Evolutionary conservation across 805 yeast species (phyloP).

Genomic region (Zygotorulaspora danielsina): DNA sequence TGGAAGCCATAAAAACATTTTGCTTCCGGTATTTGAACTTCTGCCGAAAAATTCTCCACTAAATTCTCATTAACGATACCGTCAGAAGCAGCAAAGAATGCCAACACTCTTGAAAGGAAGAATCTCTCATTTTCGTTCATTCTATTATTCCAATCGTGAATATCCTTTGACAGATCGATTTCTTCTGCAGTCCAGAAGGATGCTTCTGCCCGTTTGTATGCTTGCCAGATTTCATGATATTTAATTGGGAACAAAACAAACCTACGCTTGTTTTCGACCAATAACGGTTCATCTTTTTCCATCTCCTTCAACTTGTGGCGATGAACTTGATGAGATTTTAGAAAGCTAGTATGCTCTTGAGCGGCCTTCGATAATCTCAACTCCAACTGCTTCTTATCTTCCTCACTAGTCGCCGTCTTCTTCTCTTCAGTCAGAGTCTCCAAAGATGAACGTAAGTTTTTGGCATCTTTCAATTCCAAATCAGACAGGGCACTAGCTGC

Average conservation of each 20-base stretch:
- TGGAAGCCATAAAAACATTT: slow-evolving; percentile 99
- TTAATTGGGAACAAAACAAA: slow-evolving; percentile 94
- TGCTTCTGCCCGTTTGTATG: slow-evolving; percentile 98
- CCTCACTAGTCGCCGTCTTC: slow-evolving; percentile 18
- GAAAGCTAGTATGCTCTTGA: slow-evolving; percentile 49
- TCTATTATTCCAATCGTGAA: slow-evolving; percentile 85
- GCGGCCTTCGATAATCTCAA: slow-evolving; percentile 35
- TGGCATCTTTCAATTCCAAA: slow-evolving; percentile 46
- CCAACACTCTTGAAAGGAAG: slow-evolving; percentile 88
- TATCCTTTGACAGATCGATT: slow-evolving; percentile 89
- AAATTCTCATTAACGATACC: slow-evolving; percentile 97
- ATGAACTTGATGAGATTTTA: slow-evolving; percentile 59
- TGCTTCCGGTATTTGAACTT: slow-evolving; percentile 96
- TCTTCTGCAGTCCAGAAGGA: slow-evolving; percentile 99
- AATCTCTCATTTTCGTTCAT: slow-evolving; percentile 88
- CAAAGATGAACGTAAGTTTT: slow-evolving; percentile 41
- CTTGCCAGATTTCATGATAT: slow-evolving; percentile 97
- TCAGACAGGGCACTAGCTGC: slow-evolving; percentile 54
- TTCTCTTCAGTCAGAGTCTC: slow-evolving; percentile 40
- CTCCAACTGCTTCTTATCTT: slow-evolving; percentile 21
- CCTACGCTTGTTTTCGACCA: slow-evolving; percentile 78
- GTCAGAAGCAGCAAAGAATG: slow-evolving; percentile 97
- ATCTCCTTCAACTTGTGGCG: slow-evolving; percentile 67
- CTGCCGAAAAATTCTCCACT: slow-evolving; percentile 95
- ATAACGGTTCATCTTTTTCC: slow-evolving; percentile 86